phyloP scores from a whole-genome alignment of 345 rosid species.

The Gossypium australe region DNA sequence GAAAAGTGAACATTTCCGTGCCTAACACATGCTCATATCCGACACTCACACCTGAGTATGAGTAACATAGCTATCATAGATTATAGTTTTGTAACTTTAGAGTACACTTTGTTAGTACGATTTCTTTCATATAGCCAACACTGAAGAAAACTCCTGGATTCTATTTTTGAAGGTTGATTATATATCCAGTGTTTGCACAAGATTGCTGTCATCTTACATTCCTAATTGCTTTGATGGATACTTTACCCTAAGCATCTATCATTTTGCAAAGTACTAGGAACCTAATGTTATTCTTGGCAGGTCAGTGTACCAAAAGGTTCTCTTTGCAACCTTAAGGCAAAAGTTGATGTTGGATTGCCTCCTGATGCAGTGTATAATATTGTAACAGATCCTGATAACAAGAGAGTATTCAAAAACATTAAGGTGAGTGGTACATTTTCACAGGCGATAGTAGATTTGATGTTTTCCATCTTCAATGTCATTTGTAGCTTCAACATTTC shows the following conservation, averaged over 20 bases:
- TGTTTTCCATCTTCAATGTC: neutral
- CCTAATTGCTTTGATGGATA: neutral
- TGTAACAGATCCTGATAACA: slow-evolving; percentile 86
- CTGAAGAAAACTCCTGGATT: neutral
- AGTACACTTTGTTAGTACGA: neutral
- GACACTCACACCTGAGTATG: neutral
- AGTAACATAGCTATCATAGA: neutral
- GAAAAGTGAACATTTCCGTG: neutral
- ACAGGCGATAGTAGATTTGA: neutral
- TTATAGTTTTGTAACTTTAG: neutral
- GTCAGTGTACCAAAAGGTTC: slow-evolving; percentile 89
- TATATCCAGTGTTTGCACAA: neutral
- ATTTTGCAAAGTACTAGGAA: neutral
- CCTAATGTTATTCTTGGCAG: slow-evolving; percentile 47
- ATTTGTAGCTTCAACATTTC: neutral
- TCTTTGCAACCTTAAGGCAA: slow-evolving; percentile 67
- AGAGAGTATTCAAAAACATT: slow-evolving; percentile 89
- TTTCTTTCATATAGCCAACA: neutral
- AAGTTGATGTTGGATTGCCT: slow-evolving; percentile 68
- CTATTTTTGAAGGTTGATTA: neutral
- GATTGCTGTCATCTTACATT: neutral
- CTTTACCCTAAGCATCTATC: slow-evolving; percentile 4
- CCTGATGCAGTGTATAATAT: slow-evolving; percentile 80
- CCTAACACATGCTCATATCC: neutral
- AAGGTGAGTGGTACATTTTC: slow-evolving; percentile 39